Base-by-base conservation (phyloP, 768 basidiomycete species). In the Dentipellis fragilis region DNA sequence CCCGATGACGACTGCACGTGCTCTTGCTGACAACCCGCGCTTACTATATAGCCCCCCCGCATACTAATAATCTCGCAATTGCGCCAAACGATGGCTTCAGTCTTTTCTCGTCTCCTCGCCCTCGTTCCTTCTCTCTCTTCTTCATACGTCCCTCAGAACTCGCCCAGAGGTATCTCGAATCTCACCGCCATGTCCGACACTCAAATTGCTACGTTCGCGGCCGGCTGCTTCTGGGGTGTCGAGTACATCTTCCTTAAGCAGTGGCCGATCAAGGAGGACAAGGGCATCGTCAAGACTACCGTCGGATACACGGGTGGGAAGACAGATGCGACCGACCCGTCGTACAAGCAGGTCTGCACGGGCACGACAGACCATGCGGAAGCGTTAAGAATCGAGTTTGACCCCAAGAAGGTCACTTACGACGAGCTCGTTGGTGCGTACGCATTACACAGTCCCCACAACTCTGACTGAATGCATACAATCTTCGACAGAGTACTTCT, bases 301-400 rank as follows among this genome's bases (percentile, higher is more conserved):
- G 90, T 93, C 4, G 90, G 90, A 29, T 92, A 87, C 68, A 91
- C 85, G 0, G 89, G 89, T 3, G 89, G 88, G 16, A 78, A 79
- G 58, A 69, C 72, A 0, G 70, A 74, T 11, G 74, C 73, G 17
- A 68, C 64, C 51, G 75, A 85, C 54, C 91, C 90, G 0, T 73
- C 70, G 52, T 97, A 97, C 67, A 68, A 72, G 36, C 71, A 79
- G 34, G 93, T 98, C 22, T 94, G 94, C 68, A 67, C 74, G 2
- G 94, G 93, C 1, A 64, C 16, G 21, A 97, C 95, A 3, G 80
- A 84, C 49, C 93, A 96, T 67, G 95, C 95, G 1, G 95, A 97
- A 69, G 84, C 92, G 6, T 68, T 93, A 58, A 80, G 78, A 67
- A 84, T 98, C 57, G 86, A 89, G 66, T 97, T 92, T 62, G 90